phyloP scores from a whole-genome alignment of 352 stramenopile species.

The Pythium monospermum region DNA sequence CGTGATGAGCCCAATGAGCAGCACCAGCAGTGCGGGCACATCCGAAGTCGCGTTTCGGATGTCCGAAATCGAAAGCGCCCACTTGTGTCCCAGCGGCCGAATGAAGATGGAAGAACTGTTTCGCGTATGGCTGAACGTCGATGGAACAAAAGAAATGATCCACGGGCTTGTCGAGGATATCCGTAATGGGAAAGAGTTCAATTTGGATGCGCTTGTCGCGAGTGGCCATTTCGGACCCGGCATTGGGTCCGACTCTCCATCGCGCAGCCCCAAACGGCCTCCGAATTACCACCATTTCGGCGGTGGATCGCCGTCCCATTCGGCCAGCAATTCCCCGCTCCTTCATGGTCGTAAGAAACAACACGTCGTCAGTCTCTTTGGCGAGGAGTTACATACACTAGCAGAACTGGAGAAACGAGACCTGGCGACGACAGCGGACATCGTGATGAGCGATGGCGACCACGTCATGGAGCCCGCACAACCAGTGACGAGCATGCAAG shows the following conservation, averaged over 20 bases:
- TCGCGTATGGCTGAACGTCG: constrained; percentile 82
- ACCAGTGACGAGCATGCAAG: too few species aligned
- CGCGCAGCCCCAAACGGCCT: constrained; percentile 73
- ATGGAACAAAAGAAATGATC: constrained; percentile 84
- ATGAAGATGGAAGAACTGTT: constrained; percentile 89
- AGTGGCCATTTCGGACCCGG: constrained; percentile 3
- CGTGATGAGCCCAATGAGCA: constrained; percentile 55
- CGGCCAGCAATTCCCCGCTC: constrained; percentile 29
- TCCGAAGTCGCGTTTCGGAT: constrained; percentile 51
- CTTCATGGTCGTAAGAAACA: constrained; percentile 51
- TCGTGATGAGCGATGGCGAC: constrained; percentile 38
- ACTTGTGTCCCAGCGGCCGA: constrained; percentile 67
- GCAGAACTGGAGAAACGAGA: constrained; percentile 44
- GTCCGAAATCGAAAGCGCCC: constrained; percentile 78
- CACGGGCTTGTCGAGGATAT: constrained; percentile 74
- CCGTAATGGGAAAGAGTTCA: constrained; percentile 65
- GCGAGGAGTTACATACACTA: constrained; percentile 55
- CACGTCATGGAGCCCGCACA: constrained; percentile 32
- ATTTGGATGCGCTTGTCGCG: constrained; percentile 27
- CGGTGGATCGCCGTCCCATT: constrained; percentile 18
- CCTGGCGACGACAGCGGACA: constrained; percentile 16
- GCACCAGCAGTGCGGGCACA: constrained; percentile 30
- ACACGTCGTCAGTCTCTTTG: constrained; percentile 70
- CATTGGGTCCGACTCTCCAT: constrained; percentile 39
- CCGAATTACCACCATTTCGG: constrained; percentile 77